Percentiles rank a stretch among this genome's conserved stretches.
Conservation (phyloP, 345 rosid genomes). For the Microcos paniculata region DNA sequence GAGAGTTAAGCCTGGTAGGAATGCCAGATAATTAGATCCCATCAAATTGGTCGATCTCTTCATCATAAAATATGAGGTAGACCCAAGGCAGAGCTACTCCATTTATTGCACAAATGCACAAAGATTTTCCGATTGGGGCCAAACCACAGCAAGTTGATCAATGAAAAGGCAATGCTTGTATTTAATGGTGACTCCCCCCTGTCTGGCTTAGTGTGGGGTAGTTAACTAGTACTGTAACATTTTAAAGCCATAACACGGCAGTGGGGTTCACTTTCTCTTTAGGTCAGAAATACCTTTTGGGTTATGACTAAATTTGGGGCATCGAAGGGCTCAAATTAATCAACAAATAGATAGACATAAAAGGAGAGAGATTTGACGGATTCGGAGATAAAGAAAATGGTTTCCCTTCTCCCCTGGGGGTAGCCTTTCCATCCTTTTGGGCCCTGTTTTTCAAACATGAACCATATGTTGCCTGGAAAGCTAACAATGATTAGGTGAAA, state of each 20-base stretch:
- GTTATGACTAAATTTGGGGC: not conserved
- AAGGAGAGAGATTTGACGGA: not conserved
- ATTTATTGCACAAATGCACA: not conserved
- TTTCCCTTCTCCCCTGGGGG: not conserved
- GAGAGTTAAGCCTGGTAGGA: not conserved
- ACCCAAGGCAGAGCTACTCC: not conserved
- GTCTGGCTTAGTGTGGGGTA: not conserved
- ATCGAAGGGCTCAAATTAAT: not conserved
- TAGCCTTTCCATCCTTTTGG: not conserved
- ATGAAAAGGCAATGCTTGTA: not conserved
- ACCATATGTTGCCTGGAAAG: constrained; percentile 19
- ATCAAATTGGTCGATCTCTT: not conserved
- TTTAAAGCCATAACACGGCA: not conserved
- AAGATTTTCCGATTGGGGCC: not conserved
- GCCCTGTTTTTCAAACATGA: not conserved
- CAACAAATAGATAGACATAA: not conserved
- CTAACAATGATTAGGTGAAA: constrained; percentile 29
- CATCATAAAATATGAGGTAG: not conserved
- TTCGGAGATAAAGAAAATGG: not conserved
- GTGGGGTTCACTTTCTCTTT: not conserved
- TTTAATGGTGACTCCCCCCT: not conserved
- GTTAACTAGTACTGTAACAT: not conserved
- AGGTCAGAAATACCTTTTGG: not conserved
- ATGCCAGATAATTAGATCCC: not conserved
- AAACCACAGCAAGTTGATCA: not conserved